Conservation (phyloP, 148 eudicot species). For the Camellia granthamiana region DNA sequence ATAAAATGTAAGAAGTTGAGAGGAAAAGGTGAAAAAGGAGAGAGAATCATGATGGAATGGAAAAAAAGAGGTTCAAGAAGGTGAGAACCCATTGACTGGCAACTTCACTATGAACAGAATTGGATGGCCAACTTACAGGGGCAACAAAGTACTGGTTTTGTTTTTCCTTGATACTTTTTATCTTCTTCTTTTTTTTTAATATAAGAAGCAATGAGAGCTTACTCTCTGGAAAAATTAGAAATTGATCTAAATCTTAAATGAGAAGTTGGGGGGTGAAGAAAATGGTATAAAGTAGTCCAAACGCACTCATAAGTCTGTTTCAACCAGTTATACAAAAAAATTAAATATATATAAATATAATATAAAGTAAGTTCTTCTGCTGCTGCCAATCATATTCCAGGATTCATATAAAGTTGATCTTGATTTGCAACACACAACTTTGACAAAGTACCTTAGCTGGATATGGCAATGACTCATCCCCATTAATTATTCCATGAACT, state of each 20-base stretch:
- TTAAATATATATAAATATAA: background rate
- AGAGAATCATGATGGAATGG: background rate
- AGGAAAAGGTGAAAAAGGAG: background rate
- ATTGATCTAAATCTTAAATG: background rate
- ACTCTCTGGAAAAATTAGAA: background rate
- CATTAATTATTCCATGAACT: slow-evolving; percentile 68
- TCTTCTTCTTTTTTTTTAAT: background rate
- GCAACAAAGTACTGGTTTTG: background rate
- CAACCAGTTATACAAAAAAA: background rate
- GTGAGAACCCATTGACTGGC: background rate
- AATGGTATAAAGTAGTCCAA: background rate
- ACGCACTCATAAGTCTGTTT: background rate
- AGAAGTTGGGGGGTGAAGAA: background rate
- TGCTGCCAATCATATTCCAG: background rate
- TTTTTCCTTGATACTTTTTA: background rate
- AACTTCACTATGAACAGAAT: background rate
- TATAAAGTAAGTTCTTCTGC: too few relatives aligned
- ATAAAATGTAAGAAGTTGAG: background rate
- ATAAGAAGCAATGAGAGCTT: background rate
- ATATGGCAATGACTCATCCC: slow-evolving; percentile 83
- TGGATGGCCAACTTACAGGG: background rate
- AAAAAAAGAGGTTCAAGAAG: background rate
- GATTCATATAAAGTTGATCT: background rate
- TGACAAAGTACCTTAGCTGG: slow-evolving; percentile 66
- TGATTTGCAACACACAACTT: background rate